phyloP scores from a whole-genome alignment of 495 filamentous ascomycete genomes.

The Aspergillus panamensis region DNA sequence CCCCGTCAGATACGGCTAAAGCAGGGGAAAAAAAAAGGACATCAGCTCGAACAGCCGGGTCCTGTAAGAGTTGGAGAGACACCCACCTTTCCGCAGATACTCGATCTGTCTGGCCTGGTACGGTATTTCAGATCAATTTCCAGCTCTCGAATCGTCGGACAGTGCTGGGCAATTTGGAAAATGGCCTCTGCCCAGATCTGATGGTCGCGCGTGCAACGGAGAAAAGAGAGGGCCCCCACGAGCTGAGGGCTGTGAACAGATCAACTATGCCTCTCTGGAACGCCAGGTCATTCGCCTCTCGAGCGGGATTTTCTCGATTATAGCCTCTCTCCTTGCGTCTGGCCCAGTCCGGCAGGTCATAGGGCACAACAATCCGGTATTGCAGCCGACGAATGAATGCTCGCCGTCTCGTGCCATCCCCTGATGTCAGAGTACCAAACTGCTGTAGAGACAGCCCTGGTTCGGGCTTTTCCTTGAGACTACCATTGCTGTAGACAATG shows the following conservation, averaged over 20 bases:
- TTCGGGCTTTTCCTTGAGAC: neutral
- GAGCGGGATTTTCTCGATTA: neutral
- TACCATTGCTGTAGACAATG: neutral
- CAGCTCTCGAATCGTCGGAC: too few relatives aligned
- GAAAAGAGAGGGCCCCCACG: neutral
- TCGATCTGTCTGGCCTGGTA: neutral
- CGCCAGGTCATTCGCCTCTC: neutral
- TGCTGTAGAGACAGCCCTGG: neutral
- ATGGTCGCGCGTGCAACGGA: neutral
- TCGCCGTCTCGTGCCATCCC: too few relatives aligned
- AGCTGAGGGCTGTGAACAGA: neutral
- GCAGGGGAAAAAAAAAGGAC: too few relatives aligned
- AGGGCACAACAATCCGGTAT: neutral
- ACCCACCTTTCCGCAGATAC: too few relatives aligned
- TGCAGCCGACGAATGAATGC: neutral
- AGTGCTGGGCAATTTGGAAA: neutral
- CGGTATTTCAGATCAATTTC: too few relatives aligned
- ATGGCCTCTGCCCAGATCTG: neutral
- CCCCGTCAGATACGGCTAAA: too few relatives aligned
- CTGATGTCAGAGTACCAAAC: too few relatives aligned
- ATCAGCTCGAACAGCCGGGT: too few relatives aligned
- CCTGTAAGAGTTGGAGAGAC: too few relatives aligned
- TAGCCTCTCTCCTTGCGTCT: too few relatives aligned
- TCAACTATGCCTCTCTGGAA: neutral
- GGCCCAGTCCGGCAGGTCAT: neutral